A percentile compares a stretch with the other conserved stretches of the same genome.
These are phyloP conservation scores for Botrytis porri DNA, from an alignment of 2,329 filamentous ascomycete genomes.

Conservation along the genomic window DNA sequence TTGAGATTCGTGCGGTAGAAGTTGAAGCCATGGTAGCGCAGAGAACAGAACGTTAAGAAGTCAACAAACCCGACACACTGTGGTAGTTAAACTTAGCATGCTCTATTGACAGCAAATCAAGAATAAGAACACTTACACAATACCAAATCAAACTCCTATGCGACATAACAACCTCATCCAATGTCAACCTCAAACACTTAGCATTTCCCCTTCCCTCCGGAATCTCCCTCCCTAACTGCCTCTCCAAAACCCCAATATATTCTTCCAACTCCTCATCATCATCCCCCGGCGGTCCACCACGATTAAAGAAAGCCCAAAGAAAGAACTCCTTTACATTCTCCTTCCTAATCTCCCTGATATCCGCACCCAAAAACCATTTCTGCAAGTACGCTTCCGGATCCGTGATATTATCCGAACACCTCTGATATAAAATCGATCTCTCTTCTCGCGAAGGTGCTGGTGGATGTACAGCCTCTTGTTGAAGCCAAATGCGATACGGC, in stretches of 20 bases:
- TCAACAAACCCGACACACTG: slow-evolving; percentile 40
- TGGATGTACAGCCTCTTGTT: slow-evolving; percentile 51
- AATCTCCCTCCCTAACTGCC: slow-evolving; percentile 48
- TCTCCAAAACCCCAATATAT: slow-evolving; percentile 52
- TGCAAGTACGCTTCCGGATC: slow-evolving; percentile 52
- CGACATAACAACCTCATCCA: slow-evolving; percentile 56
- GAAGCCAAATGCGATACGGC: slow-evolving; percentile 50
- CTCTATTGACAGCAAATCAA: neutral
- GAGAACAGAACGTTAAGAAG: slow-evolving; percentile 37
- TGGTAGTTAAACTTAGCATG: slow-evolving; percentile 6
- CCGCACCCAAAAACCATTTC: slow-evolving; percentile 57
- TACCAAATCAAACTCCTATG: slow-evolving; percentile 58
- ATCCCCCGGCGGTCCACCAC: slow-evolving; percentile 42
- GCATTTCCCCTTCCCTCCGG: slow-evolving; percentile 51
- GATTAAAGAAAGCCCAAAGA: slow-evolving; percentile 58
- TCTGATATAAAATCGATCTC: slow-evolving; percentile 49
- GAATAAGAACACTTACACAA: slow-evolving; percentile 41
- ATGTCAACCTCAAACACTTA: slow-evolving; percentile 52
- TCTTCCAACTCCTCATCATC: slow-evolving; percentile 54
- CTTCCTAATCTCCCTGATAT: slow-evolving; percentile 50
- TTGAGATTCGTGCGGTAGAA: slow-evolving; percentile 46
- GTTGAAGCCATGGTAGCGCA: slow-evolving; percentile 46
- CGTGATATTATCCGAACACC: slow-evolving; percentile 50
- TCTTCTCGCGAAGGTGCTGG: slow-evolving; percentile 44
- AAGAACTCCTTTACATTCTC: slow-evolving; percentile 61